Conservation (phyloP, 495 filamentous ascomycete species). For the Hypoxylon perforatum region DNA sequence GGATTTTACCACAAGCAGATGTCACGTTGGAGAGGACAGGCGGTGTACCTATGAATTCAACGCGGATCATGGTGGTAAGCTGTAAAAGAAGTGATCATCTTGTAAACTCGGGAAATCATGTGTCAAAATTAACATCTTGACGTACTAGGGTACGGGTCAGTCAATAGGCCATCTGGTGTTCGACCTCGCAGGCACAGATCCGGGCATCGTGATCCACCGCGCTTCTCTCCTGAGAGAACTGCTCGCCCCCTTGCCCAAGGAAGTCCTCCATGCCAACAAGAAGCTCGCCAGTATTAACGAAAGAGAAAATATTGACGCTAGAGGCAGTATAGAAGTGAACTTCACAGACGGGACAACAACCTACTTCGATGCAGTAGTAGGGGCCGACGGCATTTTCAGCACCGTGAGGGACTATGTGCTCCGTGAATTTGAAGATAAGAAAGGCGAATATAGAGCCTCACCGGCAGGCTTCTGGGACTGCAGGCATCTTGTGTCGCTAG, state of each 20-base stretch:
- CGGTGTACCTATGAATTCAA: background rate
- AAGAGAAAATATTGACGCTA: background rate
- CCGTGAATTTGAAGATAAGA: background rate
- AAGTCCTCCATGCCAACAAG: background rate
- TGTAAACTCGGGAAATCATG: too few species aligned
- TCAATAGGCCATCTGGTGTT: background rate
- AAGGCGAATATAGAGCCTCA: background rate
- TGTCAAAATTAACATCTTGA: too few species aligned
- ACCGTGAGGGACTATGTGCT: slow-evolving; percentile 20
- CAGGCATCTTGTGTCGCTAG: slow-evolving; percentile 10
- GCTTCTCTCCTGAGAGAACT: background rate
- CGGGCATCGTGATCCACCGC: background rate
- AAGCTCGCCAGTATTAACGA: background rate
- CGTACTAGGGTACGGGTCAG: background rate
- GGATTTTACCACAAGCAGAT: background rate
- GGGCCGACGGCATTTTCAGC: slow-evolving; percentile 31
- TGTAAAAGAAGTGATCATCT: too few species aligned
- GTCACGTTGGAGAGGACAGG: background rate
- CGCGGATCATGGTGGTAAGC: background rate
- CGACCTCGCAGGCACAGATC: background rate
- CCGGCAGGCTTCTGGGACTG: slow-evolving; percentile 21
- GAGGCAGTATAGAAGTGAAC: too few species aligned
- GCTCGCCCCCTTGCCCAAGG: background rate
- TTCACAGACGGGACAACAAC: background rate
- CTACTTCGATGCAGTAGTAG: slow-evolving; percentile 23